Evolutionary conservation across 306 rosid species (phyloP).

Genomic region (Aeschynomene evenia): DNA sequence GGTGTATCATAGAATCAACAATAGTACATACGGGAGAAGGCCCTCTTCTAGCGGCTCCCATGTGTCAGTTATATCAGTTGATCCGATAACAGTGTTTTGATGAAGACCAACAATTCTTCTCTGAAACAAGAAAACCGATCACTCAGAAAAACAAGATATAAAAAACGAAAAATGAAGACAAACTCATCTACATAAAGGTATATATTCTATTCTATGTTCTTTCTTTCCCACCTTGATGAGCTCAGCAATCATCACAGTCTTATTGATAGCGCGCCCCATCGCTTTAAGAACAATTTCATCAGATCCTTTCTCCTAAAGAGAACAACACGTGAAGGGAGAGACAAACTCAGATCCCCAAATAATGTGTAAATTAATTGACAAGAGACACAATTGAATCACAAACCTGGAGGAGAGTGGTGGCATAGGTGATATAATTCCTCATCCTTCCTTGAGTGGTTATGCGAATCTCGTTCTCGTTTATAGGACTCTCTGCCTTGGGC

Average conservation of each 20-base stretch:
- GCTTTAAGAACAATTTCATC: slow-evolving; percentile 77
- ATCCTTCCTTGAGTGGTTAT: slow-evolving; percentile 86
- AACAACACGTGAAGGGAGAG: slow-evolving; percentile 7
- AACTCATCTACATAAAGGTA: slow-evolving; percentile 6
- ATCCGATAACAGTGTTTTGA: slow-evolving; percentile 72
- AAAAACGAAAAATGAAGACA: not conserved
- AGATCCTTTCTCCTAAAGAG: slow-evolving; percentile 70
- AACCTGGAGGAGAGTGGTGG: slow-evolving; percentile 87
- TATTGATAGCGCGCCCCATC: slow-evolving; percentile 92
- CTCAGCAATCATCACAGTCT: slow-evolving; percentile 88
- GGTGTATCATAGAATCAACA: slow-evolving; percentile 9
- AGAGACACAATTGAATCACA: not conserved
- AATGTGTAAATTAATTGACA: not conserved
- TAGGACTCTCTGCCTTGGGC: slow-evolving; percentile 61
- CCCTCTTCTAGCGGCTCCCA: slow-evolving; percentile 98
- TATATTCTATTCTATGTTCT: no score
- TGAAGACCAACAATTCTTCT: slow-evolving; percentile 85
- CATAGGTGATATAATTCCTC: slow-evolving; percentile 84
- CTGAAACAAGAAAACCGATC: slow-evolving; percentile 43
- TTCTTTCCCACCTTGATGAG: slow-evolving; percentile 63
- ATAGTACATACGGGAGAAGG: slow-evolving; percentile 73
- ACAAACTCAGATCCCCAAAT: no score
- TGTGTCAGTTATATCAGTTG: slow-evolving; percentile 77
- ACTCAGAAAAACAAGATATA: slow-evolving; percentile 5
- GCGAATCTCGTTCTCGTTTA: slow-evolving; percentile 88